Evolutionary conservation across 257 asterid species (phyloP).

Genomic region (Salvia miltiorrhiza): DNA sequence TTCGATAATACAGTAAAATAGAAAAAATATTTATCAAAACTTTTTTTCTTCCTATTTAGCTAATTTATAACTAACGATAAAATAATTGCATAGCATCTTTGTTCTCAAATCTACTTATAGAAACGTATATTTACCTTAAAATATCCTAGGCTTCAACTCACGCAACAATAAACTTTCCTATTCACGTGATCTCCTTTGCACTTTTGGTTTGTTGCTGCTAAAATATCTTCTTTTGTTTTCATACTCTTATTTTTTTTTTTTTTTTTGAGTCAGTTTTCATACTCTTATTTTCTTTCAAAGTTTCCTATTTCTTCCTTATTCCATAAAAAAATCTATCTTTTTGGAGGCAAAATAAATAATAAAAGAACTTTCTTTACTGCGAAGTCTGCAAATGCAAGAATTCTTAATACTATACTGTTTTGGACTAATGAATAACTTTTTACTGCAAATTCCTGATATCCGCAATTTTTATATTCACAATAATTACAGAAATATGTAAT

Average conservation of each 20-base stretch:
- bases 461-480: background rate
- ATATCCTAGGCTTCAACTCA: background rate
- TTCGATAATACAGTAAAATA: too few relatives aligned
- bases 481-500: background rate
- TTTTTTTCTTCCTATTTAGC: too few relatives aligned
- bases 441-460: conserved; percentile 19
- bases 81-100: too few relatives aligned
- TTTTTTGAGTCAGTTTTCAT: too few relatives aligned
- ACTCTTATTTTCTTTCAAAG: background rate
- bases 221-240: background rate
- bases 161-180: conserved; percentile 4
- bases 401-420: background rate
- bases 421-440: background rate
- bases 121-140: background rate
- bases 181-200: conserved; percentile 32
- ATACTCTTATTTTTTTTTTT: too few relatives aligned
- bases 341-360: background rate
- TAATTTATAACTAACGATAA: too few relatives aligned
- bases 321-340: background rate
- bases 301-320: background rate
- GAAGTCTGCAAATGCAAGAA: background rate
- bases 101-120: too few relatives aligned
- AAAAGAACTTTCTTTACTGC: background rate
- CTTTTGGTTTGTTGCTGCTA: background rate
- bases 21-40: too few relatives aligned